Conservation (phyloP, 1,284 basidiomycete species). For the Rhodofomes roseus region DNA sequence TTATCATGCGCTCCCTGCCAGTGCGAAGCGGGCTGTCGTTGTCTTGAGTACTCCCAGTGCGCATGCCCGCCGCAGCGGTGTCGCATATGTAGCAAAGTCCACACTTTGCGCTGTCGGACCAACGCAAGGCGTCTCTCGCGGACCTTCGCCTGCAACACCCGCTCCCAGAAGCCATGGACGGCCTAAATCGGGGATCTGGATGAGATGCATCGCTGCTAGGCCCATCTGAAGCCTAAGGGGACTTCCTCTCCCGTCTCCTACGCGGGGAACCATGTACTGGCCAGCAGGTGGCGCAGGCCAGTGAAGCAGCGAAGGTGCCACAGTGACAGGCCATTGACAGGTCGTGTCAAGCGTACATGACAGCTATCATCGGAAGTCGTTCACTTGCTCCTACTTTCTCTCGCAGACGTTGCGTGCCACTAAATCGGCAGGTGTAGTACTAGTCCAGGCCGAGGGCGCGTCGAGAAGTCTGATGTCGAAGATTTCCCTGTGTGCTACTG, state of each 20-base stretch:
- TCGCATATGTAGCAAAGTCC: too few relatives aligned
- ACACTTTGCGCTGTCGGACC: neutral
- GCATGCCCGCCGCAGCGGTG: neutral
- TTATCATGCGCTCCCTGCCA: neutral
- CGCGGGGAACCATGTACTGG: neutral
- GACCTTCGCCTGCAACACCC: neutral
- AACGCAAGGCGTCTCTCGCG: neutral
- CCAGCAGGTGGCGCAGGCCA: neutral
- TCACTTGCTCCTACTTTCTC: neutral
- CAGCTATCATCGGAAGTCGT: neutral
- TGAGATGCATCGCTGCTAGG: neutral
- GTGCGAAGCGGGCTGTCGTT: neutral
- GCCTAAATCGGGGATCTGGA: neutral
- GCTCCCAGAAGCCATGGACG: neutral
- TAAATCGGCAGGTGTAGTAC: neutral
- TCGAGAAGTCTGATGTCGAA: neutral
- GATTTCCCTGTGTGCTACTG: neutral
- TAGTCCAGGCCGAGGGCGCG: neutral
- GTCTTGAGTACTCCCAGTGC: neutral
- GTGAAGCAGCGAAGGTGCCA: too few relatives aligned
- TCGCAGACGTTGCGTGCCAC: neutral
- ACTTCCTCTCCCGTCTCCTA: neutral
- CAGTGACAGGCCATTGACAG: neutral
- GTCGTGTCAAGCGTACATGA: neutral
- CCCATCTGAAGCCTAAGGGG: neutral